phyloP scores from a whole-genome alignment of 345 rosid species.

The Linum lewisii region DNA sequence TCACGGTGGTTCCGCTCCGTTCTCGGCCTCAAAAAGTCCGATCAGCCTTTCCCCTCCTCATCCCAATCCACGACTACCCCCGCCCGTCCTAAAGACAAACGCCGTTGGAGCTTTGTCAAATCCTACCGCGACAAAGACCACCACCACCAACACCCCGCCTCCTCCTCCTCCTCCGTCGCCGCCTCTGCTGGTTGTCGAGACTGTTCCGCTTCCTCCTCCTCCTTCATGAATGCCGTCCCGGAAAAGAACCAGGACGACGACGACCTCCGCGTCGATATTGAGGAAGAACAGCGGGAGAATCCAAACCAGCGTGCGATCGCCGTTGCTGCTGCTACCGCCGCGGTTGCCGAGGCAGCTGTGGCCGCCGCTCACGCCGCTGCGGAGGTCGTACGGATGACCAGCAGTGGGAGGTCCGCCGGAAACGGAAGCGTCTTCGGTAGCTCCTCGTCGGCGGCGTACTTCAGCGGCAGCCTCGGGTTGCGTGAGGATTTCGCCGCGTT shows the following conservation, averaged over 20 bases:
- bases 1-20: slow-evolving; percentile 64
- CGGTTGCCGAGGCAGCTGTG: slow-evolving; percentile 70
- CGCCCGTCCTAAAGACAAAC: slow-evolving; percentile 34
- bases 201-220: not conserved
- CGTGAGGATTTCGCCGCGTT: slow-evolving; percentile 46
- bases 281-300: slow-evolving; percentile 12
- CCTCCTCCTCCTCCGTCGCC: slow-evolving; percentile 1
- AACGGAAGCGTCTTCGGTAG: not conserved
- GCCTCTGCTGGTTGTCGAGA: too few relatives aligned
- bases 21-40: slow-evolving; percentile 60
- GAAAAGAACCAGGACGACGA: not conserved
- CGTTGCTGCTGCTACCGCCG: slow-evolving; percentile 75
- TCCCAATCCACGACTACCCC: slow-evolving; percentile 10
- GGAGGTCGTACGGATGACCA: slow-evolving; percentile 57
- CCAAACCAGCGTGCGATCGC: slow-evolving; percentile 56
- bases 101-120: slow-evolving; percentile 84
- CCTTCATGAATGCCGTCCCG: slow-evolving; percentile 9
- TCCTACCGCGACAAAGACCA: slow-evolving; percentile 44
- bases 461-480: slow-evolving; percentile 21
- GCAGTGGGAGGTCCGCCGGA: slow-evolving; percentile 49
- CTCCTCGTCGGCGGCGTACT: slow-evolving; percentile 17
- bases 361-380: slow-evolving; percentile 77
- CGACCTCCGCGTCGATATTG: too few relatives aligned
- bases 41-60: slow-evolving; percentile 18
- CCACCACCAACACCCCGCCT: not conserved